Conservation (phyloP, 2,329 filamentous ascomycete species). For the Ophiocordyceps sinensis region DNA sequence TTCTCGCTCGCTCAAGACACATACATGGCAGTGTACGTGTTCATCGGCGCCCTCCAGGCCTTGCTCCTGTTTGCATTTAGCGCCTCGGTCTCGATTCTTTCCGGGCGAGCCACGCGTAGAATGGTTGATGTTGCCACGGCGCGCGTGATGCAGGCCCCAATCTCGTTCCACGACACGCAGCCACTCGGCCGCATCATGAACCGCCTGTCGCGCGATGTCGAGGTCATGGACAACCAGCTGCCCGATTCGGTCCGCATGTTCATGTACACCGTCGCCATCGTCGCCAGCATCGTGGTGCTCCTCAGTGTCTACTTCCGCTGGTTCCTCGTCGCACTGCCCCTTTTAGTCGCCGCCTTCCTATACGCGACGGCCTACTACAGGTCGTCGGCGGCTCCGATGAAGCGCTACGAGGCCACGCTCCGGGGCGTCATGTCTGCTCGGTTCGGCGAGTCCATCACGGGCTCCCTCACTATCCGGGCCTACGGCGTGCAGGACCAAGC, state of each 20-base stretch:
- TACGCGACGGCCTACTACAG: constrained; percentile 70
- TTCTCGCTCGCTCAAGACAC: constrained; percentile 24
- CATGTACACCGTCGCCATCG: constrained; percentile 59
- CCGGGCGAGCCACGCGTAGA: too few species aligned
- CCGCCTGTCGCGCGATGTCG: constrained; percentile 87
- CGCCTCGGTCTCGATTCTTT: too few species aligned
- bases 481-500: constrained; percentile 75
- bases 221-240: constrained; percentile 90
- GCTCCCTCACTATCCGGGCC: constrained; percentile 73
- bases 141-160: constrained; percentile 28
- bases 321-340: too few species aligned
- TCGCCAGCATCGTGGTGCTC: constrained; percentile 64
- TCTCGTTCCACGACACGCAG: constrained; percentile 95
- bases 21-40: too few species aligned
- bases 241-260: constrained; percentile 89
- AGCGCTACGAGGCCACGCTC: constrained; percentile 81
- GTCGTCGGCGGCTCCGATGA: constrained; percentile 46
- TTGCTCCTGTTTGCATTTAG: too few species aligned
- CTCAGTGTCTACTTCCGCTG: constrained; percentile 17
- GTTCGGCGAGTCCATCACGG: constrained; percentile 78
- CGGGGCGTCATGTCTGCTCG: constrained; percentile 80
- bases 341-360: constrained; percentile 26
- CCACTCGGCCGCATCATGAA: constrained; percentile 92
- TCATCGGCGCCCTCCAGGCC: too few species aligned
- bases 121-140: too few species aligned